phyloP scores from a whole-genome alignment of 306 rosid species.

The Quercus parvula region DNA sequence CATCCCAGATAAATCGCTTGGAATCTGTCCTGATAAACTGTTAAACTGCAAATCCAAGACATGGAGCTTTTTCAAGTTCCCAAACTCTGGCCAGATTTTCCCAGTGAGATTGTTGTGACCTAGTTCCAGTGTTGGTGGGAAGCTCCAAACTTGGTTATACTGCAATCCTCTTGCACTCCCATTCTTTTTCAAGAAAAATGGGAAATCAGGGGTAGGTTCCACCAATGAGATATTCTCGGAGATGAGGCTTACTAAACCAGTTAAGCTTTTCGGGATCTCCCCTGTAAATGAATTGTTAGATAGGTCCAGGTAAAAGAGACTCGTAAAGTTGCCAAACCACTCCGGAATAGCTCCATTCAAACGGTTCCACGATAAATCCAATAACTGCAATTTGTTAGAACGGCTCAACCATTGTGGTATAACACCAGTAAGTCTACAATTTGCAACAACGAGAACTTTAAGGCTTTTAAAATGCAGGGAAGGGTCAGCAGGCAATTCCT shows the following conservation, averaged over 20 bases:
- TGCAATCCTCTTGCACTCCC: conserved; percentile 35
- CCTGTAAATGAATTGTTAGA: conserved; percentile 56
- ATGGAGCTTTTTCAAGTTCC: conserved; percentile 41
- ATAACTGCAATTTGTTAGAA: conserved; percentile 34
- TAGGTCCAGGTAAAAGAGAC: conserved; percentile 55
- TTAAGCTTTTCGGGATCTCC: conserved; percentile 35
- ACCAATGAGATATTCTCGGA: conserved; percentile 8
- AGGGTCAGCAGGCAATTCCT: conserved; percentile 35
- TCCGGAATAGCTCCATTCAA: conserved; percentile 42
- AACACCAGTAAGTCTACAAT: conserved; percentile 43
- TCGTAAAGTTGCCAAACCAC: conserved; percentile 34
- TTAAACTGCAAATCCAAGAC: conserved; percentile 40
- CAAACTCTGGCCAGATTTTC: conserved; percentile 49
- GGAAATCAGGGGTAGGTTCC: conserved; percentile 37
- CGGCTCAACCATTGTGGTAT: conserved; percentile 47
- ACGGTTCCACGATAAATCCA: conserved; percentile 55
- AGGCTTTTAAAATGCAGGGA: conserved; percentile 30
- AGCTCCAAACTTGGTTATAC: conserved; percentile 45
- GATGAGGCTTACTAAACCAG: conserved; percentile 31
- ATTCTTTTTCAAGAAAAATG: conserved; percentile 40
- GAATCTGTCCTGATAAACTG: conserved; percentile 40
- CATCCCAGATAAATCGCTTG: conserved; percentile 30
- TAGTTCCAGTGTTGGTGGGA: conserved; percentile 48
- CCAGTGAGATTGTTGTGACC: conserved; percentile 42
- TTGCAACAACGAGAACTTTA: conserved; percentile 43